Evolutionary conservation across 2,329 filamentous ascomycete genomes (phyloP), one percentile per base, ranked within the genome.

Genomic region (Nigrospora osmanthi): DNA sequence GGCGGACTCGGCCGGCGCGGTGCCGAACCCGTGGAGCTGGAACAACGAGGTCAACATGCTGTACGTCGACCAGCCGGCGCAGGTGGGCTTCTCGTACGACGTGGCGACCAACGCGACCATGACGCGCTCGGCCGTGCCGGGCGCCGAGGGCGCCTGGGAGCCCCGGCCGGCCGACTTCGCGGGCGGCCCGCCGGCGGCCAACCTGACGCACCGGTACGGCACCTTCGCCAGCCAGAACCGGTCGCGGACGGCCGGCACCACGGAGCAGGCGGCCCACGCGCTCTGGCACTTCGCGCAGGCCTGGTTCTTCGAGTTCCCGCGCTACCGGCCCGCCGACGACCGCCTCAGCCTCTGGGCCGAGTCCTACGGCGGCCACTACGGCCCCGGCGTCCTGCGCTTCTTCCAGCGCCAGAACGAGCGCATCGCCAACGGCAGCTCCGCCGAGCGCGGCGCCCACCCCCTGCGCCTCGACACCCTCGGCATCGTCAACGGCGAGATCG

Each of bases 1-100:
- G 47, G 49, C 72, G 46, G 52, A 66, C 44, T 76, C 72, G 11
- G 66, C 70, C 41, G 65, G 71, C 28, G 70, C 74, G 36, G 64
- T 68, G 33, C 44, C 69, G 34, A 82, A 81, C 48, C 73, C 76
- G 1, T 81, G 73, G 68, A 70, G 74, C 28, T 81, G 76, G 76
- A 76, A 81, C 55, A 68, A 71, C 44, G 69, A 66, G 47, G 75
- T 73, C 31, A 81, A 81, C 52, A 65, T 81, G 57, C 55, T 73
- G n/a, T 72, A 66, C 47, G 62, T 72, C 44, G 68, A 74, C 57
- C 70, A 73, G 60, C 79, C 79, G 10, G 76, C 79, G 40, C 79
- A 84, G 58, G 72, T 83, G 11, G 75, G 76, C 35, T 77, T 81
- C 48, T 81, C 78, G 1, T 78, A 75, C 52, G 84, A 85, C 54